A percentile compares a stretch with the other conserved stretches of the same genome.
phyloP scores from a whole-genome alignment of 2,329 filamentous ascomycete species.

The Clarireedia monteithiana region DNA sequence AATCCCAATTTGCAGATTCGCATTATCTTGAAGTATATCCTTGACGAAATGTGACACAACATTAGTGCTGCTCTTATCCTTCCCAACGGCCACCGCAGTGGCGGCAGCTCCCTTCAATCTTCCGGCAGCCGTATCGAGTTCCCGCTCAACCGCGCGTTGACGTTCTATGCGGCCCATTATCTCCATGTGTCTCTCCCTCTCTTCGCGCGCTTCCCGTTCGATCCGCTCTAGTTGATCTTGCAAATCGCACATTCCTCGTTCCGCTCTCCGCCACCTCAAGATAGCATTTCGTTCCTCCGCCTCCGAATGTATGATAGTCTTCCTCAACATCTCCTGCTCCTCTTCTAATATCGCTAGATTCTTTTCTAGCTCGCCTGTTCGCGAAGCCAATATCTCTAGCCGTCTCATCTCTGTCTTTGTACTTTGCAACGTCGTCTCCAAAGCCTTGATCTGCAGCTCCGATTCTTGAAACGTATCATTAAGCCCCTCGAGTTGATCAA shows the following conservation, averaged over 20 bases:
- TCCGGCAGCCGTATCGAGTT: constrained; percentile 71
- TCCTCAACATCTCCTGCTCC: constrained; percentile 69
- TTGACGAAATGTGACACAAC: constrained; percentile 96
- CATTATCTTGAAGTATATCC: constrained; percentile 91
- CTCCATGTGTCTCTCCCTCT: constrained; percentile 74
- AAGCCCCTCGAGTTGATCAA: constrained; percentile 77
- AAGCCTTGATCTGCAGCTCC: constrained; percentile 67
- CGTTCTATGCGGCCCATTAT: constrained; percentile 77
- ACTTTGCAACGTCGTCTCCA: constrained; percentile 69
- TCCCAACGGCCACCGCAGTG: constrained; percentile 40
- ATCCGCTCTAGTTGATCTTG: constrained; percentile 86
- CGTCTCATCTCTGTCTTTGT: constrained; percentile 72
- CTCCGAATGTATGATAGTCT: constrained; percentile 56
- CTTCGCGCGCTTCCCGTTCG: constrained; percentile 72
- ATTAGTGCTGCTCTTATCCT: constrained; percentile 50
- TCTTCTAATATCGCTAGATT: constrained; percentile 73
- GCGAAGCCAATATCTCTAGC: constrained; percentile 63
- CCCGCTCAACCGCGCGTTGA: constrained; percentile 72
- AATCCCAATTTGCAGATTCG: constrained; percentile 85
- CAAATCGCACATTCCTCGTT: constrained; percentile 68
- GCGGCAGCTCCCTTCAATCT: constrained; percentile 74
- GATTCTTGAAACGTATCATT: constrained; percentile 75
- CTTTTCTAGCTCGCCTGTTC: constrained; percentile 71
- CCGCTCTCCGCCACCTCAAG: constrained; percentile 77
- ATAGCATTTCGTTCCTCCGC: constrained; percentile 73